Conservation (phyloP, 148 eudicot genomes). For the Nepenthes mirabilis region DNA sequence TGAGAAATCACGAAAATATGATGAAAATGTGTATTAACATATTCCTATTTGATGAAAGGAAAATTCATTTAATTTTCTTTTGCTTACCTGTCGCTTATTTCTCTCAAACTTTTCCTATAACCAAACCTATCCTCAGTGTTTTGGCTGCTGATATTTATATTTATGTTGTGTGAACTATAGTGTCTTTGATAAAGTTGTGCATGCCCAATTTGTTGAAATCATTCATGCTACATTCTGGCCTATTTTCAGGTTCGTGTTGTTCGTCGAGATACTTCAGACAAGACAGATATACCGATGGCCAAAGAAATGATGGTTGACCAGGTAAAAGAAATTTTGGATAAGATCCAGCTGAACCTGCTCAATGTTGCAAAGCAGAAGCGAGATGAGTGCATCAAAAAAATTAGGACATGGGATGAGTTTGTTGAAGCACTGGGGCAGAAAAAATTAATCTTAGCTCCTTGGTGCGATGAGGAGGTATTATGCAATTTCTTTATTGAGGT, state of each 20-base stretch:
- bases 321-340: conserved; percentile 44
- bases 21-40: no score
- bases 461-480: conserved; percentile 98
- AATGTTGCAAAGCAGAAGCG: conserved; percentile 69
- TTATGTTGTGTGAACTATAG: no score
- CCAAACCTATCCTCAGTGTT: no score
- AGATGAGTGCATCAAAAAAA: conserved; percentile 63
- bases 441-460: conserved; percentile 93
- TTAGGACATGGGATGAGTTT: conserved; percentile 92
- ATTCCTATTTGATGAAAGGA: no score
- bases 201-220: no score
- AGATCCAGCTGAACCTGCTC: conserved; percentile 60
- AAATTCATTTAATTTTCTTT: no score
- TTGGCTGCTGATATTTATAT: no score
- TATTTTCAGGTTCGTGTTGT: conserved; percentile 63
- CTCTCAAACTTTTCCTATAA: no score
- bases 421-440: conserved; percentile 68
- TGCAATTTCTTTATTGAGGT: not conserved
- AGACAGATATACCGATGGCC: conserved; percentile 65
- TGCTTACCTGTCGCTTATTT: no score
- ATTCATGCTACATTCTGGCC: not conserved
- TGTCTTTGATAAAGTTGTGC: no score
- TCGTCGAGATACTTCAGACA: conserved; percentile 71
- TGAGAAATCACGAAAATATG: no score
- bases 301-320: conserved; percentile 26